phyloP scores from a whole-genome alignment of 345 rosid genomes.

The Hypericum perforatum region DNA sequence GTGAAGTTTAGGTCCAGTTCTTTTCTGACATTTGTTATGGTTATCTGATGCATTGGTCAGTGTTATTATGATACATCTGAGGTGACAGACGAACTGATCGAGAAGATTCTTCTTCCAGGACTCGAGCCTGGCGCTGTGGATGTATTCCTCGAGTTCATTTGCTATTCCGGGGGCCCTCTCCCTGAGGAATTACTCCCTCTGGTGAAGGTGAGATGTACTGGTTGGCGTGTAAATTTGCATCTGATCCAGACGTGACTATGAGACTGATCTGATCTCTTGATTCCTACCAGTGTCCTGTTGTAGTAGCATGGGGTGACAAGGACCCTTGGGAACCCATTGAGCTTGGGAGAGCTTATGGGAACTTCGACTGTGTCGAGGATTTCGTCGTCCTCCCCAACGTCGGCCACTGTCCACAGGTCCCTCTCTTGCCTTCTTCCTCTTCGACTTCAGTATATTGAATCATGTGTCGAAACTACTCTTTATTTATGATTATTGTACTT shows the following conservation, averaged over 20 bases:
- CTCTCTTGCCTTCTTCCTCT: constrained; percentile 11
- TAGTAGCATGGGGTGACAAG: constrained; percentile 92
- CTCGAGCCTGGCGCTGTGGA: constrained; percentile 84
- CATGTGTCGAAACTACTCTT: background rate
- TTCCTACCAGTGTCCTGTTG: constrained; percentile 61
- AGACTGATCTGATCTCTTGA: background rate
- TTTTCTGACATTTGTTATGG: background rate
- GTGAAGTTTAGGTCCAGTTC: background rate
- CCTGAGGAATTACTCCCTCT: constrained; percentile 81
- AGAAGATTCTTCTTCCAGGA: constrained; percentile 77
- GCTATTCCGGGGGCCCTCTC: constrained; percentile 87
- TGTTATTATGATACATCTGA: constrained; percentile 72
- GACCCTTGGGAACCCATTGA: constrained; percentile 93
- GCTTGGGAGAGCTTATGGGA: constrained; percentile 53
- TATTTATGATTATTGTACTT: too few species aligned
- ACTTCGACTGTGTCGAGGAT: constrained; percentile 62
- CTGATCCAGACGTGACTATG: background rate
- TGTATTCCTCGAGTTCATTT: constrained; percentile 81
- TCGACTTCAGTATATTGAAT: too few species aligned
- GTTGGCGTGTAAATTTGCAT: background rate
- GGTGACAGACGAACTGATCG: constrained; percentile 83
- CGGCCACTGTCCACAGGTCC: constrained; percentile 94
- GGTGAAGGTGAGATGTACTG: constrained; percentile 40
- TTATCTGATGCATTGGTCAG: constrained; percentile 26
- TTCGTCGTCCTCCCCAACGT: constrained; percentile 61